Evolutionary conservation across 2,329 filamentous ascomycete species (phyloP).

Genomic region (Dactylellina cionopaga): DNA sequence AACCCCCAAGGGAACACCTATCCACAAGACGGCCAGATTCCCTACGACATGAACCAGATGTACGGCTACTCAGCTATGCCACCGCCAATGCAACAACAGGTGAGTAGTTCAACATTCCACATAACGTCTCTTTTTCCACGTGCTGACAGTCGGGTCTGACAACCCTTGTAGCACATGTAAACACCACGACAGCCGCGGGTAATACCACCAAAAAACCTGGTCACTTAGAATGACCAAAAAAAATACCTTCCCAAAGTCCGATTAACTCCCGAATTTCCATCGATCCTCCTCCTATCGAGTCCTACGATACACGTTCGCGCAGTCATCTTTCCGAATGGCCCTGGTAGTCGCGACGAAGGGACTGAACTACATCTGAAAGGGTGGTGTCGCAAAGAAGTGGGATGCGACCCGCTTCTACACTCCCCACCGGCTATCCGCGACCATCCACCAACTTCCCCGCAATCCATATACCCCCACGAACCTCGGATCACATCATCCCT

Average conservation of each 20-base stretch:
- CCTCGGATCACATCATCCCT: slow-evolving; percentile 49
- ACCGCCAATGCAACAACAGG: slow-evolving; percentile 71
- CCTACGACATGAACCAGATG: slow-evolving; percentile 82
- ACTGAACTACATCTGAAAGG: slow-evolving; percentile 14
- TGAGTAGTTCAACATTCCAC: slow-evolving; percentile 59
- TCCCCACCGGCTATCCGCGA: slow-evolving; percentile 43
- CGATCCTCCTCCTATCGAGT: slow-evolving; percentile 6
- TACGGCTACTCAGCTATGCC: slow-evolving; percentile 85
- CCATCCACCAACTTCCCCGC: slow-evolving; percentile 18
- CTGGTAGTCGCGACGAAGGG: slow-evolving; percentile 3
- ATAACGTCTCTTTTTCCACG: slow-evolving; percentile 18
- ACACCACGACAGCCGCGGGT: slow-evolving; percentile 20
- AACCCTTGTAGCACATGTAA: slow-evolving; percentile 53
- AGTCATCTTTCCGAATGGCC: background rate
- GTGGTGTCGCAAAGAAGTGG: slow-evolving; percentile 33
- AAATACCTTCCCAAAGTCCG: slow-evolving; percentile 22
- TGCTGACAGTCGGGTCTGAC: slow-evolving; percentile 48
- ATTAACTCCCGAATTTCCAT: slow-evolving; percentile 11
- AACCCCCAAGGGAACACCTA: slow-evolving; percentile 62
- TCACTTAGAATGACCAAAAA: slow-evolving; percentile 7
- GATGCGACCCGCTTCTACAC: slow-evolving; percentile 25
- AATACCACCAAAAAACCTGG: slow-evolving; percentile 32
- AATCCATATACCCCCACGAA: too few species aligned
- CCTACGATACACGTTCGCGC: slow-evolving; percentile 20
- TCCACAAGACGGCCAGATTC: slow-evolving; percentile 71